Evolutionary conservation across 257 asterid genomes (phyloP).

Genomic region (Fraxinus cuspidata): DNA sequence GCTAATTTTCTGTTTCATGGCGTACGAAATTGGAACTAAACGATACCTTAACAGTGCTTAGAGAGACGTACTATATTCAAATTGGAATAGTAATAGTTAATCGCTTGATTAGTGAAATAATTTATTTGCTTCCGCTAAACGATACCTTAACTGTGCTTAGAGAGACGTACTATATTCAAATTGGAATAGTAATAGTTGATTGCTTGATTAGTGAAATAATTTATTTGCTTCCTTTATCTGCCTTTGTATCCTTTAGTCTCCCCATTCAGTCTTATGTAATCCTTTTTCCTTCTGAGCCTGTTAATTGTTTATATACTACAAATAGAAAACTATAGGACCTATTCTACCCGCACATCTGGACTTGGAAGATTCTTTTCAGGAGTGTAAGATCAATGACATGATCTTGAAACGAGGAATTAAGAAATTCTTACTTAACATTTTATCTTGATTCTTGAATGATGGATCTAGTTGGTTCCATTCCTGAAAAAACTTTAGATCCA

Average conservation of each 20-base stretch:
- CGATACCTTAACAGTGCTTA: background rate
- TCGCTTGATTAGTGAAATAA: background rate
- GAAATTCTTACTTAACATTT: background rate
- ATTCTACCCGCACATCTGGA: background rate
- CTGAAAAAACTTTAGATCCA: background rate
- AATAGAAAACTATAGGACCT: background rate
- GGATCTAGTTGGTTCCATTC: background rate
- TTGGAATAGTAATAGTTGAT: background rate
- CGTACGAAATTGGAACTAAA: background rate
- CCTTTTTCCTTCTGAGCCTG: too few relatives aligned
- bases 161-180: background rate
- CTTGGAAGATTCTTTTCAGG: background rate
- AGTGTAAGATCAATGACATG: background rate
- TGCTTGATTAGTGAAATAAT: background rate
- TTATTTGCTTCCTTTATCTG: background rate
- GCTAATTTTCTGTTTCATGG: constrained; percentile 11
- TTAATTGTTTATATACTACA: background rate
- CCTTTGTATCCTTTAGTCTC: too few relatives aligned
- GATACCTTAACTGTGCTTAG: background rate
- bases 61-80: background rate
- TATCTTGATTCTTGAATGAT: background rate
- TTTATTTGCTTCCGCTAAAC: background rate
- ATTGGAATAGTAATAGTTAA: background rate
- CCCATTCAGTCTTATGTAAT: too few relatives aligned
- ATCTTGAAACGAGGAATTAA: background rate